Conservation (phyloP, 2,329 filamentous ascomycete species). For the Penicillium decumbens region DNA sequence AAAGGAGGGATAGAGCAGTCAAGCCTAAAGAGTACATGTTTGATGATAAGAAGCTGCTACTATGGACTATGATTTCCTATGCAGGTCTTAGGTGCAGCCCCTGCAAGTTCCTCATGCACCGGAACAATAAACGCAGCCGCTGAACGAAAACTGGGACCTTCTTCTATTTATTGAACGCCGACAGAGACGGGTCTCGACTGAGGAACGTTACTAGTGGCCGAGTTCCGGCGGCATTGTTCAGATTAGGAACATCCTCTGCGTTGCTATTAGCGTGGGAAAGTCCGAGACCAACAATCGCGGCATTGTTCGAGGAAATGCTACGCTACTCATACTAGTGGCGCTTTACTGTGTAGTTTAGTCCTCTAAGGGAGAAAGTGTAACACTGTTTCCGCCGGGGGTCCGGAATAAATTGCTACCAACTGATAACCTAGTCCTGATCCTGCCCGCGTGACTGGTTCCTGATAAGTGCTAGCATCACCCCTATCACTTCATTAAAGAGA, state of each 20-base stretch:
- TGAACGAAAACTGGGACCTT: not conserved
- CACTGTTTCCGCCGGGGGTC: not conserved
- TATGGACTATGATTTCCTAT: not conserved
- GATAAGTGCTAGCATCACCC: not conserved
- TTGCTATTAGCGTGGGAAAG: not conserved
- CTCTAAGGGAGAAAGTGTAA: not conserved
- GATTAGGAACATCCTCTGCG: not conserved
- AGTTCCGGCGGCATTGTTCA: not conserved
- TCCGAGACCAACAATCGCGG: not conserved
- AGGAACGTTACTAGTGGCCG: not conserved
- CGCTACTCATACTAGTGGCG: not conserved
- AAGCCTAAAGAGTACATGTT: not conserved
- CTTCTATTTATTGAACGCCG: not conserved
- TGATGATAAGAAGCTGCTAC: not conserved
- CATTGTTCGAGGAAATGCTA: not conserved
- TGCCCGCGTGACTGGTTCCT: not conserved
- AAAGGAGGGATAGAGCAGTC: conserved; percentile 3
- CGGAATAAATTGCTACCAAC: not conserved
- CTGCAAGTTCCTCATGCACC: not conserved
- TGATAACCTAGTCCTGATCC: not conserved
- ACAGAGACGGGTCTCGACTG: not conserved
- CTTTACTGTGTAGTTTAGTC: not conserved
- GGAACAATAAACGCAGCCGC: not conserved
- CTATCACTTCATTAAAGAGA: not conserved
- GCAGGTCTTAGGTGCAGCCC: not conserved